Evolutionary conservation across 441 rosid species (phyloP), one percentile per base, ranked within the genome.

Genomic region (Rhodomyrtus psidioides): DNA sequence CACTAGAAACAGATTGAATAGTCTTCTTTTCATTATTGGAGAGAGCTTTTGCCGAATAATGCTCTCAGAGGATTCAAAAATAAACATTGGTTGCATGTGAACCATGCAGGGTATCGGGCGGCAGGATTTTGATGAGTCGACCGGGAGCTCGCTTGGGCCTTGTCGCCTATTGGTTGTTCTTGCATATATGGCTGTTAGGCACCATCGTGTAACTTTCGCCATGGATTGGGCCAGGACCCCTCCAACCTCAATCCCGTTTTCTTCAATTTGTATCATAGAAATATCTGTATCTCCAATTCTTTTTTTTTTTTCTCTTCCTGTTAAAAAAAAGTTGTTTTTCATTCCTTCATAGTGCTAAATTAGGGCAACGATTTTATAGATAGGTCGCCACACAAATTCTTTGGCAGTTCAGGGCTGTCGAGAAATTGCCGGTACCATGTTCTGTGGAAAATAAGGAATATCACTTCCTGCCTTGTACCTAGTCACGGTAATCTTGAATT

Each of bases 161-260:
- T 81, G 88, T 97, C 34, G 91, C 93, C 42, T 95, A 95, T 86
- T 92, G 95, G 90, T 90, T 97, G 58, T 62, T 97, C 91, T 85
- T 97, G 92, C 98, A 97, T 83, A 46, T 94, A 84, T 97, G 98
- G 98, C 91, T 95, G 53, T 83, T 97, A 89, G 98, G 93, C 83
- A 91, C 96, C 89, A 88, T 96, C 85, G 89, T 96, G 92, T 95
- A 88, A 89, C 28, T 56, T 49, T 28, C 34, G 58, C 55, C 58
- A 19, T 28, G 19, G 57, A 26, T 24, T 53, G 83, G 83, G n/a
- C 26, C 83, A n/a, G 56, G 83, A 54, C 55, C 19, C 55, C 44
- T 12, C n/a, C 27, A 1, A 28, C 83, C 3, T 27, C 39, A 81
- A 19, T 82, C 44, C 49, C 49, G 42, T 39, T 70, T 42, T 70